Evolutionary conservation across 2,329 filamentous ascomycete genomes (phyloP).

Genomic region (Cladophialophora bantiana): DNA sequence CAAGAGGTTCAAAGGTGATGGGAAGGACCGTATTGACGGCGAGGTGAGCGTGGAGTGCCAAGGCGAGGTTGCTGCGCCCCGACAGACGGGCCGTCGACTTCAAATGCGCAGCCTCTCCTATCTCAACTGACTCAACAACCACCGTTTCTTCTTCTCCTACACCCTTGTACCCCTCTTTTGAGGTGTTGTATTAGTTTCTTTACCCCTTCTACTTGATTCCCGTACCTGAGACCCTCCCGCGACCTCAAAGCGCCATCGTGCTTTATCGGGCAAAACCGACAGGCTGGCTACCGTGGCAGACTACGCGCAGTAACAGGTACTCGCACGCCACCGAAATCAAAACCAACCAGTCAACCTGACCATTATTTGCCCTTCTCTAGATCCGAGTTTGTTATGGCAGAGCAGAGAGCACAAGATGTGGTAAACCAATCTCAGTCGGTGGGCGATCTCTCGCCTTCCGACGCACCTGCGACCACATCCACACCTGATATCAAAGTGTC

Average conservation of each 20-base stretch:
- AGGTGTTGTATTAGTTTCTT: slow-evolving; percentile 24
- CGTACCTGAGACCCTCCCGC: slow-evolving; percentile 9
- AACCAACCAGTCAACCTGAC: background rate
- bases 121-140: slow-evolving; percentile 30
- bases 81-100: slow-evolving; percentile 13
- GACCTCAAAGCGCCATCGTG: slow-evolving; percentile 22
- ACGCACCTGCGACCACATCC: slow-evolving; percentile 69
- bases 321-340: slow-evolving; percentile 12
- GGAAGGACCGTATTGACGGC: too few species aligned
- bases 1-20: too few species aligned
- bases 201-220: slow-evolving; percentile 7
- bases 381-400: slow-evolving; percentile 73
- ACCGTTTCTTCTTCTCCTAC: slow-evolving; percentile 31
- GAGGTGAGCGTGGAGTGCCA: background rate
- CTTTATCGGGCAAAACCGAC: slow-evolving; percentile 24
- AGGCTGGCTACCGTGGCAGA: slow-evolving; percentile 37
- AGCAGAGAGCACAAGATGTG: slow-evolving; percentile 73
- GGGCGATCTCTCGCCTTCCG: slow-evolving; percentile 68
- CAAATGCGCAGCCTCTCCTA: slow-evolving; percentile 35
- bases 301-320: slow-evolving; percentile 35
- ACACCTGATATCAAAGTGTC: slow-evolving; percentile 51
- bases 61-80: slow-evolving; percentile 4
- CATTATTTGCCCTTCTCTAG: slow-evolving; percentile 43
- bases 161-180: slow-evolving; percentile 24
- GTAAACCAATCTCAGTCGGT: slow-evolving; percentile 74